Evolutionary conservation across 306 rosid genomes (phyloP).

Genomic region (Glycine latifolia): DNA sequence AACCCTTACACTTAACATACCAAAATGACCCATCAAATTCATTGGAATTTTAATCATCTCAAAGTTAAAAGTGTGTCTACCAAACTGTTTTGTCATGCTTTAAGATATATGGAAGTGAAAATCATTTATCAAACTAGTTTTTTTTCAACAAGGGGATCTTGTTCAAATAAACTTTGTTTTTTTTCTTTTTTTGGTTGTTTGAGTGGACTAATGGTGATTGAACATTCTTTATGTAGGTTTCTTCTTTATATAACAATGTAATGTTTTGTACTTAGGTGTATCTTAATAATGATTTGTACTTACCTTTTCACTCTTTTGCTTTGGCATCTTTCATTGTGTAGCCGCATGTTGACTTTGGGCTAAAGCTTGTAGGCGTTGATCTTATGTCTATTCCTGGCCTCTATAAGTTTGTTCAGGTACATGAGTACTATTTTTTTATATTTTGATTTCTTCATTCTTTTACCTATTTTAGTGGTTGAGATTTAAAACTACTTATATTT

Average conservation of each 20-base stretch:
- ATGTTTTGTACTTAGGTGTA: not conserved
- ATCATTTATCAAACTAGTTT: not conserved
- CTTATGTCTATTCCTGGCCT: constrained; percentile 95
- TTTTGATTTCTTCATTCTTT: not conserved
- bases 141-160: not conserved
- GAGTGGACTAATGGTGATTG: not conserved
- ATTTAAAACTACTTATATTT: not conserved
- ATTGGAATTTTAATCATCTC: not conserved
- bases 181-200: too few species aligned
- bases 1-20: not conserved
- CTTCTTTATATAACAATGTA: not conserved
- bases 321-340: constrained; percentile 40
- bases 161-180: not conserved
- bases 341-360: constrained; percentile 93
- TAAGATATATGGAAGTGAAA: not conserved
- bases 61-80: not conserved
- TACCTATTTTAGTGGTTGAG: not conserved
- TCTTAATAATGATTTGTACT: not conserved
- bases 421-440: not conserved
- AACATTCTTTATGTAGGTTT: not conserved
- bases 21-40: not conserved
- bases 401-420: constrained; percentile 87
- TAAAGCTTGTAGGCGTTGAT: constrained; percentile 81
- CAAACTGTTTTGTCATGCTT: not conserved
- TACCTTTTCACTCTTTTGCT: not conserved